These are phyloP conservation scores for Hymenoscyphus fructigenus DNA, from an alignment of 2,329 filamentous ascomycete genomes.

Conservation along the genomic window DNA sequence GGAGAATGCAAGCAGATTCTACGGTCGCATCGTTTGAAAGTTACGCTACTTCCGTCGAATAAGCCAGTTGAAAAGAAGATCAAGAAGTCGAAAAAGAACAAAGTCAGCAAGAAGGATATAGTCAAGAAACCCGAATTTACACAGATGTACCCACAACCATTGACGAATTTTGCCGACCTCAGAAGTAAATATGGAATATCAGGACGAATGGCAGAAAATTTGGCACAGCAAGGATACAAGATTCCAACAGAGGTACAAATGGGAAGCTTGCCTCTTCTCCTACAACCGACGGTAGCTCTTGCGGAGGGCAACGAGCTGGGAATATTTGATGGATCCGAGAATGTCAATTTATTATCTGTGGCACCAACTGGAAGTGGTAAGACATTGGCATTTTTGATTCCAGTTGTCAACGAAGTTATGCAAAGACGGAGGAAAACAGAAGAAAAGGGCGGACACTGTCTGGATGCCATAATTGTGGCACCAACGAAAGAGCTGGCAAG, in stretches of 20 bases:
- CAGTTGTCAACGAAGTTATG: slow-evolving; percentile 75
- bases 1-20: slow-evolving; percentile 73
- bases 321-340: slow-evolving; percentile 30
- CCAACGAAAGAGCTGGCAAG: slow-evolving; percentile 77
- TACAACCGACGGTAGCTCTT: slow-evolving; percentile 56
- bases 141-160: slow-evolving; percentile 73
- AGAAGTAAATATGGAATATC: slow-evolving; percentile 71
- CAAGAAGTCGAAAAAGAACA: slow-evolving; percentile 51
- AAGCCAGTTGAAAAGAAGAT: slow-evolving; percentile 41
- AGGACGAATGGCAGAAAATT: slow-evolving; percentile 70
- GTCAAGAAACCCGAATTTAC: slow-evolving; percentile 50
- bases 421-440: slow-evolving; percentile 45
- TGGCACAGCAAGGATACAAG: slow-evolving; percentile 79
- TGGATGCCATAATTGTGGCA: slow-evolving; percentile 70
- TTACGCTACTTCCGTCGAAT: slow-evolving; percentile 67
- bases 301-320: slow-evolving; percentile 36
- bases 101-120: slow-evolving; percentile 41
- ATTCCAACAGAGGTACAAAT: slow-evolving; percentile 94
- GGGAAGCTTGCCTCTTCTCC: slow-evolving; percentile 75
- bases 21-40: slow-evolving; percentile 79
- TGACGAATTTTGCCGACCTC: slow-evolving; percentile 75
- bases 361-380: slow-evolving; percentile 97
- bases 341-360: slow-evolving; percentile 77
- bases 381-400: slow-evolving; percentile 89
- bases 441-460: slow-evolving; percentile 47